Evolutionary conservation across 1,284 basidiomycete genomes (phyloP), one percentile per base, ranked within the genome.

Genomic region (Agroathelia rolfsii): DNA sequence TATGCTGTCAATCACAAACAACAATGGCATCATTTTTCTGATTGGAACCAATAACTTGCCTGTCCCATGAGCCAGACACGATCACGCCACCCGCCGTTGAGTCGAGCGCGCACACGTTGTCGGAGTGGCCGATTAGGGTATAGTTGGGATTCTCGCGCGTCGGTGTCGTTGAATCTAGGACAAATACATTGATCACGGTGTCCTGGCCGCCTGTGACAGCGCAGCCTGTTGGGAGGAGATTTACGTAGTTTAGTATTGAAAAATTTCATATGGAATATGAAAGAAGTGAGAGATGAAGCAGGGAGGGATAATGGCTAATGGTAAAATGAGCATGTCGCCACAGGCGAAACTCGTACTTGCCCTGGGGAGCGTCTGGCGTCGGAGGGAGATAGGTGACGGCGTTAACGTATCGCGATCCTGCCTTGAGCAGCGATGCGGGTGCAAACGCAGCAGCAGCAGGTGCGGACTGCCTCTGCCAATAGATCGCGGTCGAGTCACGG

Each of bases 51-150:
- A 30, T 16, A 11, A 58, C 79, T 57, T 50, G 90, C 89, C 72
- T 82, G 60, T 98, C 95, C 94, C 94, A 98, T 38, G 89, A 94
- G 13, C 94, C 94, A 12, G 89, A 93, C 36, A 94, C 76, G 39
- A 94, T 76, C 36, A 73, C 66, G 5, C 86, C 85, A 35, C 68
- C 66, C 8, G 70, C 53, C 13, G 73, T 72, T 4, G 76, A 71
- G 50, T 88, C 72, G 39, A 99, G 63, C 16, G 89, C 70, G 55
- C 94, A 98, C 10, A 98, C 74, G 50, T 98, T 98, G 34, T 83
- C 79, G 5, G 74, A 72, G 56, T 99, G 95, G 20, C 93, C 95
- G 30, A 90, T 52, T 15, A 93, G 69, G n/a, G 76, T 73, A 57
- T 78, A 86, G 43, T 69, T 65, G 5, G 88, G 85, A 40, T 88